phyloP scores from a whole-genome alignment of 179 eudicot species.

The Drosera spatulata region DNA sequence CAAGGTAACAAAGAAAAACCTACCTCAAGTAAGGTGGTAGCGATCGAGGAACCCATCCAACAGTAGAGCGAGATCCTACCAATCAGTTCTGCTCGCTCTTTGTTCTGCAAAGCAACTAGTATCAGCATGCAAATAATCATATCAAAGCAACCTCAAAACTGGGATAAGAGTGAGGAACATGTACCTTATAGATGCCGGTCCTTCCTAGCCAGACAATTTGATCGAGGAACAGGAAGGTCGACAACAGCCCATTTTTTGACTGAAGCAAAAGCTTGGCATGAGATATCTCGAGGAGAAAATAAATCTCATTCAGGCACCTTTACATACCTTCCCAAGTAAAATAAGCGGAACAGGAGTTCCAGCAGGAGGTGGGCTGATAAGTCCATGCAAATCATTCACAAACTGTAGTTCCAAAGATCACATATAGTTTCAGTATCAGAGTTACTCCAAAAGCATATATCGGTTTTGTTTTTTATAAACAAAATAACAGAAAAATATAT shows the following conservation, averaged over 20 bases:
- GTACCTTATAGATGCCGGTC: constrained; percentile 87
- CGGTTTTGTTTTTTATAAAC: too few species aligned
- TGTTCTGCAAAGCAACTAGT: constrained; percentile 38
- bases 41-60: constrained; percentile 90
- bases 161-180: neutral
- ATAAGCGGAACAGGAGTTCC: constrained; percentile 89
- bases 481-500: too few species aligned
- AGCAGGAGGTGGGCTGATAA: constrained; percentile 70
- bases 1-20: constrained; percentile 1
- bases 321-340: constrained; percentile 83
- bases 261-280: constrained; percentile 18
- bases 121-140: too few species aligned
- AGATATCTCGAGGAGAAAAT: constrained; percentile 2
- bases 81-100: constrained; percentile 61
- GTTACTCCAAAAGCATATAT: neutral
- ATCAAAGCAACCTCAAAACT: neutral
- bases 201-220: constrained; percentile 97
- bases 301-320: neutral
- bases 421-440: constrained; percentile 6
- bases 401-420: constrained; percentile 42
- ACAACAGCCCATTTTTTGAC: constrained; percentile 88
- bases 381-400: constrained; percentile 88
- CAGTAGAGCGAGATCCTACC: constrained; percentile 87
- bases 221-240: constrained; percentile 91
- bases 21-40: constrained; percentile 79